phyloP scores from a whole-genome alignment of 257 asterid genomes.

The Primulina tabacum region DNA sequence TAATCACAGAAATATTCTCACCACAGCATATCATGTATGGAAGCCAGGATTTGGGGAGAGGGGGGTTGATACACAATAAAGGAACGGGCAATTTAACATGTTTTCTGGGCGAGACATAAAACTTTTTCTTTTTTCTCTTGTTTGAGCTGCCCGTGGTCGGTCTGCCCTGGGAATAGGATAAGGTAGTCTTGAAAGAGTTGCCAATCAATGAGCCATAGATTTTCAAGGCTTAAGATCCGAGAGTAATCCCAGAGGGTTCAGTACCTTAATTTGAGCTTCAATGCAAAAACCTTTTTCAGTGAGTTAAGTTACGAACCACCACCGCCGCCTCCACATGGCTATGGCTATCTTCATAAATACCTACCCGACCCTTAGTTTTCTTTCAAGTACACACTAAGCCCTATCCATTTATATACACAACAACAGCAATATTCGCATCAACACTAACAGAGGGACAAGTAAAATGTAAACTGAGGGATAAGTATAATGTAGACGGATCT shows the following conservation, averaged over 20 bases:
- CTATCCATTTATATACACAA: constrained; percentile 41
- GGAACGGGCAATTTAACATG: neutral
- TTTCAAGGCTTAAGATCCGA: too few relatives aligned
- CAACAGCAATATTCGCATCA: constrained; percentile 25
- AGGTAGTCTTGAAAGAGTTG: too few relatives aligned
- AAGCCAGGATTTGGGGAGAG: neutral
- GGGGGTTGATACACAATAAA: neutral
- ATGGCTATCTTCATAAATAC: constrained; percentile 22
- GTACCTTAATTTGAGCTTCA: too few relatives aligned
- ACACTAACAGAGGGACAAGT: constrained; percentile 27
- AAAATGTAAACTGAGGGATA: constrained; percentile 39
- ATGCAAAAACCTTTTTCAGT: too few relatives aligned
- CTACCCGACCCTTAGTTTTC: constrained; percentile 26
- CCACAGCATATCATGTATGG: neutral
- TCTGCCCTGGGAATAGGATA: too few relatives aligned
- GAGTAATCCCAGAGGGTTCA: too few relatives aligned
- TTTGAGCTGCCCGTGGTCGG: too few relatives aligned
- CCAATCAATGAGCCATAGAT: too few relatives aligned
- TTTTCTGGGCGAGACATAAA: too few relatives aligned
- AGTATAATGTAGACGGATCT: constrained; percentile 36
- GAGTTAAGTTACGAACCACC: too few relatives aligned
- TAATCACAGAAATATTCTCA: neutral
- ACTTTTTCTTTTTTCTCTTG: neutral
- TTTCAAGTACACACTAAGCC: constrained; percentile 33
- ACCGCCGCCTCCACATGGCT: too few relatives aligned